Percentiles rank a stretch among this genome's conserved stretches.
Evolutionary conservation across 345 rosid genomes (phyloP).

Genomic region (Populus nigra): DNA sequence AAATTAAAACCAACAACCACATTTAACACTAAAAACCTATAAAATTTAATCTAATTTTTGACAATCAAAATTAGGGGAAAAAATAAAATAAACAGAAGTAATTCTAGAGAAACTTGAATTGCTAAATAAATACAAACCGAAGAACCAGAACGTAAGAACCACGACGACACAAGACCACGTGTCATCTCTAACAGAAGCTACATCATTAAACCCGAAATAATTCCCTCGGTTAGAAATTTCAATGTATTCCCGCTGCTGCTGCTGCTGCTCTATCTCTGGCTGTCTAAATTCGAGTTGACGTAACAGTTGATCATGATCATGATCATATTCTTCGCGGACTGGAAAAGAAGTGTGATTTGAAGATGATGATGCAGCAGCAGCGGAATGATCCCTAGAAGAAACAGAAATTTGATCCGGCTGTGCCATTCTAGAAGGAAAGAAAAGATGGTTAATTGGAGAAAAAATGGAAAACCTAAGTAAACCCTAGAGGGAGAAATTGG

Average conservation of each 20-base stretch:
- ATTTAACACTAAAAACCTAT: background rate
- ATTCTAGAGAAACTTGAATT: background rate
- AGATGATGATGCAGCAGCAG: background rate
- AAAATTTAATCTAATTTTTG: background rate
- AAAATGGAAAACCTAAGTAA: background rate
- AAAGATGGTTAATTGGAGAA: background rate
- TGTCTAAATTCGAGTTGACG: slow-evolving; percentile 3
- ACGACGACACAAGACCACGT: slow-evolving; percentile 88
- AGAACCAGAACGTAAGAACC: slow-evolving; percentile 81
- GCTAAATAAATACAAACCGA: slow-evolving; percentile 48
- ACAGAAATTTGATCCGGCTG: background rate
- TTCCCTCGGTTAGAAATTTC: slow-evolving; percentile 31
- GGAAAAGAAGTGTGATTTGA: background rate
- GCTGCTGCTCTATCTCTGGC: slow-evolving; percentile 52
- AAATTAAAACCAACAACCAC: background rate
- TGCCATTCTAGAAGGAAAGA: slow-evolving; percentile 5
- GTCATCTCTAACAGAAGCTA: slow-evolving; percentile 51
- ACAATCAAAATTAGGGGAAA: background rate
- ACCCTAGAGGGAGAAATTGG: background rate
- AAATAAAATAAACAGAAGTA: background rate
- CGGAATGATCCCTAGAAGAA: background rate
- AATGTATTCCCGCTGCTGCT: slow-evolving; percentile 20
- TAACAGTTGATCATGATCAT: background rate
- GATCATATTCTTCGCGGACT: background rate
- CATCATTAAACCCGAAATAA: slow-evolving; percentile 31